Evolutionary conservation across 1,284 basidiomycete species (phyloP), one percentile per base, ranked within the genome.

Genomic region (Somion occarium): DNA sequence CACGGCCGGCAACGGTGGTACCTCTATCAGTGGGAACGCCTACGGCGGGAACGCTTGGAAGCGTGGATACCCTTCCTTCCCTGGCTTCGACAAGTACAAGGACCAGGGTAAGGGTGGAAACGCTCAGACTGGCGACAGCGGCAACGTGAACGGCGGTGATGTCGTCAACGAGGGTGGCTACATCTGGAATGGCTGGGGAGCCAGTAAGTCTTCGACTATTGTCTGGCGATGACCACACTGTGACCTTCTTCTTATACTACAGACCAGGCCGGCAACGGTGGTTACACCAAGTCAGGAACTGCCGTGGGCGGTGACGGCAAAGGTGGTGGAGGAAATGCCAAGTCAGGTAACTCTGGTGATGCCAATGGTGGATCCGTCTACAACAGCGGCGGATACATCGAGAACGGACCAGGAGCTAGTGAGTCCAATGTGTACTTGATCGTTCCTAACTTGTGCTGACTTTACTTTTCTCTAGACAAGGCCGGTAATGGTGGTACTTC

Each of bases 201-300:
- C 49, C 23, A 48, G 46, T 48, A 41, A 12, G 46, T 48, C n/a
- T 34, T 34, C 15, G 15, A 7, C 30, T 34, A 34, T 34, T 34
- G 30, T 15, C 15, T 34, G 15, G 30, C n/a, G 15, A 7, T 34
- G 30, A 34, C 30, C 7, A 7, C 30, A 34, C 7, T 34, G 15
- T 34, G 30, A n/a, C n/a, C n/a, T n/a, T n/a, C n/a, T n/a, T n/a
- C n/a, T n/a, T n/a, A n/a, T 18, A 9, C 39, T 22, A 42, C 24
- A 52, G 50, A 49, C 37, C 34, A 39, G 20, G 50, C 45, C 26
- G 50, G 50, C 23, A 48, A 52, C 45, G 50, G 50, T 41, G 50
- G 50, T 9, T 15, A n/a, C 24, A 22, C 50, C n/a, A 39, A 48
- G 34, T 38, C 45, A n/a, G 50, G 50, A 12, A 27, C 12, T 19